Evolutionary conservation across 306 rosid genomes (phyloP), one percentile per base, ranked within the genome.

Genomic region (Rosa chinensis): DNA sequence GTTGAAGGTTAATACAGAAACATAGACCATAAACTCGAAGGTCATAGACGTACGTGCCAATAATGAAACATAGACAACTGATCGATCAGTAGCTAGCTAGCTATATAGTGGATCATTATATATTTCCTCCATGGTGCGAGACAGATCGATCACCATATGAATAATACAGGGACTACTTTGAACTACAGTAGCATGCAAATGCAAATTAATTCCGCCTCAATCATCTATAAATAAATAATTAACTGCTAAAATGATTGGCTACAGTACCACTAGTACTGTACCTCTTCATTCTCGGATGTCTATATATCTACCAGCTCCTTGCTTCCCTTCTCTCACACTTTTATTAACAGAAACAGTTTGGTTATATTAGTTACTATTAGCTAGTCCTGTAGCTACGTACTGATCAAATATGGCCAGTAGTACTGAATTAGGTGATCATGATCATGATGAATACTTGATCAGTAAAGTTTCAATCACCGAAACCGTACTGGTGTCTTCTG

Each of bases 111-210:
- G 88, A 3, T 87, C 84, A 81, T 72, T 86, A 59, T 74, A 81
- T 47, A 16, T 44, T 45, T 39, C 28, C 61, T 69, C 23, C 58
- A 37, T 28, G 88, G 90, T 86, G 90, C 84, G 81, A 82, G 80
- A 86, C 92, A 90, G 86, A 67, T 84, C 78, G 89, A 77, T 45
- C 59, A 21, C 43, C 72, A 23, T n/a, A 9, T 12, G 6, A 37
- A 20, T 64, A 25, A 10, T 23, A 12, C 44, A 21, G 9, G 35
- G 32, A 25, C 42, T 6, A 35, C 10, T 64, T 64, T 35, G 66
- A 66, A 75, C 25, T 58, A 86, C 87, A 88, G 88, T 81, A 70
- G 83, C 94, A 90, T 88, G 91, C 94, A 88, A 64, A 82, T 63
- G n/a, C 44, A 64, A 39, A 64, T 35, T 64, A 64, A 64, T 16